These are phyloP conservation scores for Geotrichum siamense DNA, from an alignment of 1,139 yeast species.

Conservation along the genomic window DNA sequence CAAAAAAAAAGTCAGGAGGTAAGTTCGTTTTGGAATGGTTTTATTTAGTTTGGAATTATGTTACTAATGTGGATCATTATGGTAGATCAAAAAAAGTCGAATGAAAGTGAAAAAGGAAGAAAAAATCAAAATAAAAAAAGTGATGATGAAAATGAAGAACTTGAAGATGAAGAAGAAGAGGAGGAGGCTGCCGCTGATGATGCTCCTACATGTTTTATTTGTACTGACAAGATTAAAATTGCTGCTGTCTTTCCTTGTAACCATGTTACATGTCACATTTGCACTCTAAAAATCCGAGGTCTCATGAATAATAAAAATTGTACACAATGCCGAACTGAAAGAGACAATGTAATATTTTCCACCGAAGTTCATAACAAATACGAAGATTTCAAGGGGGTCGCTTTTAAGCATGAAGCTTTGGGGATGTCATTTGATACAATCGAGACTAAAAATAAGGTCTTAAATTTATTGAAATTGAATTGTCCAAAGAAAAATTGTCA, in stretches of 20 bases:
- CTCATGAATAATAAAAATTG: constrained; percentile 68
- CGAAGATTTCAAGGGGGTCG: constrained; percentile 36
- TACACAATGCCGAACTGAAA: constrained; percentile 69
- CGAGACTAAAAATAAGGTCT: constrained; percentile 38
- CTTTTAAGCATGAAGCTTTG: constrained; percentile 30
- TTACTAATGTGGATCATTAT: no score
- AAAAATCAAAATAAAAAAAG: not conserved
- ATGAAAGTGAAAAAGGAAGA: not conserved
- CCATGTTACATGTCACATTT: constrained; percentile 75
- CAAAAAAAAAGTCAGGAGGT: no score
- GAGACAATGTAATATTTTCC: constrained; percentile 53
- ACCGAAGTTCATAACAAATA: constrained; percentile 41
- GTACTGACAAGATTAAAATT: constrained; percentile 62
- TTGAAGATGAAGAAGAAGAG: not conserved
- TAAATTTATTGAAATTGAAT: constrained; percentile 46
- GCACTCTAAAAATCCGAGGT: constrained; percentile 79
- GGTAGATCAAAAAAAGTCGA: not conserved
- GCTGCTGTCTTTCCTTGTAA: constrained; percentile 77
- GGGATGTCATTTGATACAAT: constrained; percentile 33
- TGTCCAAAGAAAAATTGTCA: constrained; percentile 51
- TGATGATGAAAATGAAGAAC: not conserved
- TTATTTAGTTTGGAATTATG: no score
- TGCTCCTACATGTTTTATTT: constrained; percentile 59
- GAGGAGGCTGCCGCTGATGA: constrained; percentile 13
- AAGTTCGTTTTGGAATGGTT: no score